Evolutionary conservation across 306 rosid species (phyloP).

Genomic region (Gleditsia sinensis): DNA sequence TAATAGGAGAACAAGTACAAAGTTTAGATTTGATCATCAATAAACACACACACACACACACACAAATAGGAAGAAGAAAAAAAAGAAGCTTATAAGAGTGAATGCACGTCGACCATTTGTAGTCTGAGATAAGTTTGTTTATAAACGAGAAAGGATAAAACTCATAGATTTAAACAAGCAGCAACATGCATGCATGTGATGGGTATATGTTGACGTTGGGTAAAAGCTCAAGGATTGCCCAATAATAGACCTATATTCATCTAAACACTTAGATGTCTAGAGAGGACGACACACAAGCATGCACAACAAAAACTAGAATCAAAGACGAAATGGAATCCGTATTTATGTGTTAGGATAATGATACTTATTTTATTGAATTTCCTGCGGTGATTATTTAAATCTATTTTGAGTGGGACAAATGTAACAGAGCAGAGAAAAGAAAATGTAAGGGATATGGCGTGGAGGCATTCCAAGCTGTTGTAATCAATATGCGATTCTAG

Average conservation of each 20-base stretch:
- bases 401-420: no score
- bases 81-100: neutral
- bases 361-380: no score
- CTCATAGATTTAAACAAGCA: neutral
- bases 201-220: neutral
- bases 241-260: neutral
- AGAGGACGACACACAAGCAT: constrained; percentile 13
- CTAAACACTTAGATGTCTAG: constrained; percentile 7
- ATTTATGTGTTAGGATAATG: constrained; percentile 35
- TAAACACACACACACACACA: no score
- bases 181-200: neutral
- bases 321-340: constrained; percentile 34
- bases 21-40: constrained; percentile 10
- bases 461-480: no score
- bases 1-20: neutral
- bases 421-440: no score
- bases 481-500: no score
- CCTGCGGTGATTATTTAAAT: no score
- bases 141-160: neutral
- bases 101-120: neutral
- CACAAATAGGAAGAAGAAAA: neutral
- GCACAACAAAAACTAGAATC: constrained; percentile 7
- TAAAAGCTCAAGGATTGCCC: neutral
- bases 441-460: no score
- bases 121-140: neutral